Evolutionary conservation across 23 red algal species (phyloP), one percentile per base, ranked within the genome.

Genomic region (Pyropia haitanensis): DNA sequence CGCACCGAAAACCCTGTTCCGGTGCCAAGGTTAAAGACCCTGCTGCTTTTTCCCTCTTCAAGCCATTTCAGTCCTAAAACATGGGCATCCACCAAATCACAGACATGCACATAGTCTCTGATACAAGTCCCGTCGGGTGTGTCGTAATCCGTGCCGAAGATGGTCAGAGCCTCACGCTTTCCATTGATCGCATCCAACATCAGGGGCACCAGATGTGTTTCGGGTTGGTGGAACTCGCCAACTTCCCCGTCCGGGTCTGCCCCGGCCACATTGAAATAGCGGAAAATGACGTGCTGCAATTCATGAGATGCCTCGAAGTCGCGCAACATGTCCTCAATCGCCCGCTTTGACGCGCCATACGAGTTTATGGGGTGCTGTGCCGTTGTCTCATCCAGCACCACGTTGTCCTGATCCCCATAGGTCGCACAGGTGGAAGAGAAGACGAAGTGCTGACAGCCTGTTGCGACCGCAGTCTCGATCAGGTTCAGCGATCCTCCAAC

Each of bases 31-130:
- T 54, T 54, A 16, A 54, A 54, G 15, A 54, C 16, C n/a, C 16
- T 54, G 51, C 16, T 16, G 15, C n/a, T n/a, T 15, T n/a, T n/a
- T 16, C 51, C 51, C 51, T 54, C n/a, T 15, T n/a, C 16, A 15
- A 54, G 51, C 15, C n/a, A 54, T 15, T 54, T n/a, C 51, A 54
- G 51, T 54, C 16, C 51, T n/a, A n/a, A 54, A n/a, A 54, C 16
- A n/a, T 54, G 51, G 51, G 51, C 51, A n/a, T 15, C 51, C n/a
- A n/a, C 51, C 51, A 54, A n/a, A n/a, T 54, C 51, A n/a, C 16
- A 54, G 51, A 54, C 51, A 54, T 54, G 51, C 16, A 54, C n/a
- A n/a, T 54, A 54, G 51, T 54, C 51, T n/a, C 51, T 54, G 51
- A 54, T n/a, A n/a, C 51, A 15, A n/a, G 51, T 54, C 16, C 51